Evolutionary conservation across 2,329 filamentous ascomycete genomes (phyloP).

Genomic region (Monilinia aucupariae): DNA sequence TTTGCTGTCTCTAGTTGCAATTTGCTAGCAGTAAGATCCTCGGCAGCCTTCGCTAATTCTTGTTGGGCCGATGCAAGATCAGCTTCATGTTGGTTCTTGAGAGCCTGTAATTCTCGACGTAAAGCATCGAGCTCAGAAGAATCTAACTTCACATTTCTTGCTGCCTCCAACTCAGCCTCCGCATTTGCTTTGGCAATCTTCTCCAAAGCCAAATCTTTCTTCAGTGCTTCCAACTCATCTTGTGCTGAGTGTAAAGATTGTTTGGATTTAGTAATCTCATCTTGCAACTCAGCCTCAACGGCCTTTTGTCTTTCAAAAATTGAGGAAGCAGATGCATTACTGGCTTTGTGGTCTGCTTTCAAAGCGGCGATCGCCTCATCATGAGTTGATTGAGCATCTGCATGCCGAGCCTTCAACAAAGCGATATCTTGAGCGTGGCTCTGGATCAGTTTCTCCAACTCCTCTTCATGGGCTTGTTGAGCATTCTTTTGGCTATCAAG

Average conservation of each 20-base stretch:
- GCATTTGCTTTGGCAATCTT: constrained; percentile 40
- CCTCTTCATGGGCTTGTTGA: constrained; percentile 43
- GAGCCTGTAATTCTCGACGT: constrained; percentile 44
- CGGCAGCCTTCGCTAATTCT: constrained; percentile 35
- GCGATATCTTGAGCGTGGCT: constrained; percentile 43
- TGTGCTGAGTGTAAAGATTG: constrained; percentile 32
- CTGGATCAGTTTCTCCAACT: constrained; percentile 50
- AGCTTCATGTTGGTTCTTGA: constrained; percentile 45
- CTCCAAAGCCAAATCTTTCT: constrained; percentile 38
- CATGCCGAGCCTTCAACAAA: constrained; percentile 39
- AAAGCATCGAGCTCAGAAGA: constrained; percentile 49
- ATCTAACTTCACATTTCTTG: constrained; percentile 51
- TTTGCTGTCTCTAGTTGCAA: constrained; percentile 40
- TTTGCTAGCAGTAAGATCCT: constrained; percentile 38
- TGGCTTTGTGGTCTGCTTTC: constrained; percentile 43
- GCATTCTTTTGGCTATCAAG: constrained; percentile 31
- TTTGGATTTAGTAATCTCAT: constrained; percentile 43
- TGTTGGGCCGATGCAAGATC: constrained; percentile 37
- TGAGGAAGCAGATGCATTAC: constrained; percentile 29
- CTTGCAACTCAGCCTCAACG: constrained; percentile 39
- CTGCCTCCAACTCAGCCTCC: constrained; percentile 54
- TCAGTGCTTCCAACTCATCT: constrained; percentile 30
- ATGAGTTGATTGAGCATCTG: constrained; percentile 44
- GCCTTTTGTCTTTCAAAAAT: constrained; percentile 33
- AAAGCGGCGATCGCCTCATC: constrained; percentile 40